A percentile compares a stretch with the other conserved stretches of the same genome.
Evolutionary conservation across 768 basidiomycete species (phyloP).

Genomic region (Mycena chlorophos): DNA sequence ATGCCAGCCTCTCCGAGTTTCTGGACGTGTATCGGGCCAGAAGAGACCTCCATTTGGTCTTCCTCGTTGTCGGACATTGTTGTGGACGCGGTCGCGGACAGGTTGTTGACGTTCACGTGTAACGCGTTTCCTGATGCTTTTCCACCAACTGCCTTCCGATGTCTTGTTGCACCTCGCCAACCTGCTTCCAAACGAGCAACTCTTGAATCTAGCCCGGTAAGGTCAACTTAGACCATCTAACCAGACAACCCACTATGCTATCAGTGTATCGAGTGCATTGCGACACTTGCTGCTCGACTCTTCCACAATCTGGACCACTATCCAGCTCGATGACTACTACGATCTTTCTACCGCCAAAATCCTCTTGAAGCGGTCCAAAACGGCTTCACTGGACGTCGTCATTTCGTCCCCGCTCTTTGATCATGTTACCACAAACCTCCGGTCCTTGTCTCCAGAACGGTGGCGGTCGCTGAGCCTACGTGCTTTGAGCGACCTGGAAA

Average conservation of each 20-base stretch:
- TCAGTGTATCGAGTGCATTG: conserved; percentile 32
- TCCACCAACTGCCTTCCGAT: neutral
- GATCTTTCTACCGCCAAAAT: conserved; percentile 9
- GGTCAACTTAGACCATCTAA: neutral
- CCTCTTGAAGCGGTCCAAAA: conserved; percentile 32
- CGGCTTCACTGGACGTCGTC: conserved; percentile 24
- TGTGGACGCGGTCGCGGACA: neutral
- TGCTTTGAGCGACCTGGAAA: no score
- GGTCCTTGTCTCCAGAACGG: neutral
- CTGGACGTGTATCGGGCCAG: conserved; percentile 80
- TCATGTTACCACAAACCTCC: neutral
- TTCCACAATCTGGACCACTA: conserved; percentile 33
- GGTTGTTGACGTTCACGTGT: neutral
- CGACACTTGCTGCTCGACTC: conserved; percentile 25
- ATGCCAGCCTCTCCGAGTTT: conserved; percentile 91
- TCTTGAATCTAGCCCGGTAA: neutral
- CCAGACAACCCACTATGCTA: conserved; percentile 11
- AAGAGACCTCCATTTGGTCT: conserved; percentile 53
- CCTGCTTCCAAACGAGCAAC: no score
- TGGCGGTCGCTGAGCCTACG: no score
- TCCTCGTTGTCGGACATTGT: conserved; percentile 61
- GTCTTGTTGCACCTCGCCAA: no score
- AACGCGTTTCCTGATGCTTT: neutral
- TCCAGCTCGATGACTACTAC: conserved; percentile 17
- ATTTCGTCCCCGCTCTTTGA: conserved; percentile 11